Percentiles rank a stretch among this genome's conserved stretches.
phyloP scores from a whole-genome alignment of 2,329 filamentous ascomycete species.

The Diaporthe citriasiana region DNA sequence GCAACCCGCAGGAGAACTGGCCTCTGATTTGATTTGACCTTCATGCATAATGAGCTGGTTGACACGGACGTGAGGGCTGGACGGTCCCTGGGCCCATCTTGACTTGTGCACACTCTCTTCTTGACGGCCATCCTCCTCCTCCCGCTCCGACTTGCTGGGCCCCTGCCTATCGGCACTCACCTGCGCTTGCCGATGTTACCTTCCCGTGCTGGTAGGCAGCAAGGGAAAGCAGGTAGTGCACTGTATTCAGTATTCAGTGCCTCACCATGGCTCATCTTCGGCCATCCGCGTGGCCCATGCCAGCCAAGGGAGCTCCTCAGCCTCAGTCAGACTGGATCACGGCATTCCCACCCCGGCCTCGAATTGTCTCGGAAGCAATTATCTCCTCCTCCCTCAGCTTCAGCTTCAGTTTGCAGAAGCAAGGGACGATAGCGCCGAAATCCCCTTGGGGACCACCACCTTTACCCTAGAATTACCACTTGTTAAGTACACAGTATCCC shows the following conservation, averaged over 20 bases:
- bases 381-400: background rate
- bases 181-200: conserved; percentile 19
- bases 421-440: conserved; percentile 18
- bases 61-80: conserved; percentile 6
- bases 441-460: background rate
- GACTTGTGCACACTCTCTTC: background rate
- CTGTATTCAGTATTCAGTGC: background rate
- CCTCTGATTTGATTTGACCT: conserved; percentile 42
- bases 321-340: conserved; percentile 10
- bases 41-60: conserved; percentile 58
- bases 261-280: background rate
- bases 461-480: background rate
- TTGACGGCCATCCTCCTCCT: background rate
- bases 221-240: conserved; percentile 17
- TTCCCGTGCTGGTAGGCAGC: conserved; percentile 2
- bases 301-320: conserved; percentile 25
- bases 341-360: conserved; percentile 26
- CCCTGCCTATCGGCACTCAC: conserved; percentile 22
- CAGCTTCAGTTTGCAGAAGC: background rate
- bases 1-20: background rate
- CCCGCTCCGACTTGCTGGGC: background rate
- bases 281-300: conserved; percentile 3
- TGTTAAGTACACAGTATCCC: background rate
- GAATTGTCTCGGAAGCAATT: conserved; percentile 12
- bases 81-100: conserved; percentile 24